These are phyloP conservation scores for Carpinus fangiana DNA, from an alignment of 306 rosid species.

Conservation along the genomic window DNA sequence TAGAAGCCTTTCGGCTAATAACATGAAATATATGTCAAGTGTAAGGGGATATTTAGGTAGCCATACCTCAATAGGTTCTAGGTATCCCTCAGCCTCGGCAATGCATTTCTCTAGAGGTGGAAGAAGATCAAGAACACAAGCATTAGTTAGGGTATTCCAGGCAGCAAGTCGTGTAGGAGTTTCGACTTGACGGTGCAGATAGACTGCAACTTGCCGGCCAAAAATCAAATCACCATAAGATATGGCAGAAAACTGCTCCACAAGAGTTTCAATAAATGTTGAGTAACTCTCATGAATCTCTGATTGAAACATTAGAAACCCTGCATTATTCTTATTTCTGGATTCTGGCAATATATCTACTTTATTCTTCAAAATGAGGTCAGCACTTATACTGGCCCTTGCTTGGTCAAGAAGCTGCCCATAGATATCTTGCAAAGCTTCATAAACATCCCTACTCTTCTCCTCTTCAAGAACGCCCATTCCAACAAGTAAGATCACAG, in stretches of 20 bases:
- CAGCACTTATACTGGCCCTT: conserved; percentile 36
- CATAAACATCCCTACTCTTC: conserved; percentile 64
- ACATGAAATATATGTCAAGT: not conserved
- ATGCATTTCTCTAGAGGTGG: conserved; percentile 77
- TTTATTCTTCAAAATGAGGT: conserved; percentile 10
- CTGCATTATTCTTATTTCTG: conserved; percentile 40
- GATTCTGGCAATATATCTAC: conserved; percentile 18
- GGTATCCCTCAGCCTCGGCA: conserved; percentile 73
- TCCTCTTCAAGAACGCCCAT: conserved; percentile 78
- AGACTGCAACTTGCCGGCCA: conserved; percentile 88
- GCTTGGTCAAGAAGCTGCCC: conserved; percentile 69
- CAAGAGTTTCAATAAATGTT: conserved; percentile 74
- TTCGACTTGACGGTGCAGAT: conserved; percentile 77
- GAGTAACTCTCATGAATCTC: conserved; percentile 78
- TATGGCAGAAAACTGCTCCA: conserved; percentile 84
- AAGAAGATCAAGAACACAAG: conserved; percentile 84
- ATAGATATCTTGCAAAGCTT: conserved; percentile 84
- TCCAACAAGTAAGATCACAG: conserved; percentile 78
- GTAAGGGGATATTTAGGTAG: not conserved
- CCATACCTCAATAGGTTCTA: conserved; percentile 83
- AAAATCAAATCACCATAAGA: conserved; percentile 82
- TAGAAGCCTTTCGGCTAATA: not conserved
- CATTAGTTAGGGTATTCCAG: conserved; percentile 75
- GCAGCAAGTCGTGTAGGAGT: conserved; percentile 70
- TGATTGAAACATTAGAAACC: conserved; percentile 65